Evolutionary conservation across 768 basidiomycete species (phyloP).

Genomic region (Mycena rebaudengoi): DNA sequence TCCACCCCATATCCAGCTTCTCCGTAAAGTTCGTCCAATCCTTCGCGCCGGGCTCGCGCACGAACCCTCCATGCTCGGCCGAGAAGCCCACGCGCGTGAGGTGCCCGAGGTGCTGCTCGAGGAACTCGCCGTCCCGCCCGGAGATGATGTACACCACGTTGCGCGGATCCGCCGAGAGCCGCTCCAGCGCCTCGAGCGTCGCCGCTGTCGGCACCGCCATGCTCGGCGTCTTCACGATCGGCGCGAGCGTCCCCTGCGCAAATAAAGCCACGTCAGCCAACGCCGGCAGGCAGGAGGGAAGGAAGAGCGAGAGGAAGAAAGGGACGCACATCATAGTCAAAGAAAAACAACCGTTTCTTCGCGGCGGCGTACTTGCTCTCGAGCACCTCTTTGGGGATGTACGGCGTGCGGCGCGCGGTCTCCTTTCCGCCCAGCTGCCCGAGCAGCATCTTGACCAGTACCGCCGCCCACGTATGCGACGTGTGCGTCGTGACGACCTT

Average conservation of each 20-base stretch:
- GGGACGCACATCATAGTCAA: conserved; percentile 90
- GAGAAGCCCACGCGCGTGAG: conserved; percentile 86
- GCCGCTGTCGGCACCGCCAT: conserved; percentile 83
- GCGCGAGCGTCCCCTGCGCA: conserved; percentile 88
- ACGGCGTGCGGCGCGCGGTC: conserved; percentile 85
- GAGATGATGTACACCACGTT: conserved; percentile 98
- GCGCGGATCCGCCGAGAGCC: conserved; percentile 78
- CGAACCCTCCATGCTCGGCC: conserved; percentile 96
- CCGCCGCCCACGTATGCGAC: conserved; percentile 93
- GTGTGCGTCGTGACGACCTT: conserved; percentile 92
- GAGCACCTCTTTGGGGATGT: conserved; percentile 71
- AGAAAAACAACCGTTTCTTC: conserved; percentile 87
- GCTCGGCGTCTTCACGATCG: conserved; percentile 93
- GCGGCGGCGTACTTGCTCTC: conserved; percentile 70
- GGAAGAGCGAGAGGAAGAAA: conserved; percentile 7
- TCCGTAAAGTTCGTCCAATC: conserved; percentile 93
- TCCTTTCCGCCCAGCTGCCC: conserved; percentile 82
- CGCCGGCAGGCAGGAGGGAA: neutral
- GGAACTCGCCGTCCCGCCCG: conserved; percentile 91
- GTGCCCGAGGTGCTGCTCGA: conserved; percentile 91
- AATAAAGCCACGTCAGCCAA: neutral
- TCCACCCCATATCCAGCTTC: conserved; percentile 96
- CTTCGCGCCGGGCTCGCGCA: conserved; percentile 70
- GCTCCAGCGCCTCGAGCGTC: conserved; percentile 77
- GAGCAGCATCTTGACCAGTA: conserved; percentile 88